Percentiles rank a stretch among this genome's conserved stretches.
These are phyloP conservation scores for Penicillium flavigenum DNA, from an alignment of 495 filamentous ascomycete species.

Conservation along the genomic window DNA sequence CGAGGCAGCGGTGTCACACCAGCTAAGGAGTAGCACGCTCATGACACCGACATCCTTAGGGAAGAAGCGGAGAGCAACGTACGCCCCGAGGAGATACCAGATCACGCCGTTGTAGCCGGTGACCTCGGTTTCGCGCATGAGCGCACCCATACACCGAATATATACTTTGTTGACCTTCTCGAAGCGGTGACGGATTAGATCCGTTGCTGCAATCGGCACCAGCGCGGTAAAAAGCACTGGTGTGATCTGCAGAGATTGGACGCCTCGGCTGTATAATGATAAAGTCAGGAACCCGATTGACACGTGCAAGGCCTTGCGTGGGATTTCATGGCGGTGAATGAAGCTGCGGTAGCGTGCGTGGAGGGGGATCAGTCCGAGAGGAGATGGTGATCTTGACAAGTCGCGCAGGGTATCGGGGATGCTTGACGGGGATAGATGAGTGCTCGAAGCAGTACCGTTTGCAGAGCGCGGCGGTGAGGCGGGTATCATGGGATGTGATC, in stretches of 20 bases:
- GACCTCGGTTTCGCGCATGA: slow-evolving; percentile 97
- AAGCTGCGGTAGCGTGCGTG: slow-evolving; percentile 59
- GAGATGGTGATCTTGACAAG: slow-evolving; percentile 83
- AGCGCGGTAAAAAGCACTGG: slow-evolving; percentile 79
- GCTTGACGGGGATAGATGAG: slow-evolving; percentile 66
- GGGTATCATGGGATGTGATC: slow-evolving; percentile 46
- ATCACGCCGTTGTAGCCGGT: slow-evolving; percentile 93
- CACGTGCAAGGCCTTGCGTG: slow-evolving; percentile 60
- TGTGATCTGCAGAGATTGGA: slow-evolving; percentile 71
- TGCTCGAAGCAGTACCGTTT: slow-evolving; percentile 55
- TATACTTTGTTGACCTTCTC: slow-evolving; percentile 83
- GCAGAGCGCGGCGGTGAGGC: slow-evolving; percentile 35
- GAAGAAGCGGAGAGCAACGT: slow-evolving; percentile 78
- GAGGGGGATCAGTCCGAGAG: slow-evolving; percentile 92
- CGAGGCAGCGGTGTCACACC: slow-evolving; percentile 96
- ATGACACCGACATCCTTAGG: slow-evolving; percentile 95
- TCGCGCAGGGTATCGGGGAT: slow-evolving; percentile 62
- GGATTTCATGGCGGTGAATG: slow-evolving; percentile 53
- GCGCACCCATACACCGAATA: slow-evolving; percentile 74
- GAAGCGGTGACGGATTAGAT: slow-evolving; percentile 78
- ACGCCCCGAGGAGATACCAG: slow-evolving; percentile 90
- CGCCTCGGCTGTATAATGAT: slow-evolving; percentile 73
- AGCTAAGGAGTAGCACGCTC: slow-evolving; percentile 83
- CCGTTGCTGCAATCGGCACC: slow-evolving; percentile 82
- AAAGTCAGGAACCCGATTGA: slow-evolving; percentile 94